Conservation (phyloP, 2,329 filamentous ascomycete genomes). For the Paradendryphiella salina region DNA sequence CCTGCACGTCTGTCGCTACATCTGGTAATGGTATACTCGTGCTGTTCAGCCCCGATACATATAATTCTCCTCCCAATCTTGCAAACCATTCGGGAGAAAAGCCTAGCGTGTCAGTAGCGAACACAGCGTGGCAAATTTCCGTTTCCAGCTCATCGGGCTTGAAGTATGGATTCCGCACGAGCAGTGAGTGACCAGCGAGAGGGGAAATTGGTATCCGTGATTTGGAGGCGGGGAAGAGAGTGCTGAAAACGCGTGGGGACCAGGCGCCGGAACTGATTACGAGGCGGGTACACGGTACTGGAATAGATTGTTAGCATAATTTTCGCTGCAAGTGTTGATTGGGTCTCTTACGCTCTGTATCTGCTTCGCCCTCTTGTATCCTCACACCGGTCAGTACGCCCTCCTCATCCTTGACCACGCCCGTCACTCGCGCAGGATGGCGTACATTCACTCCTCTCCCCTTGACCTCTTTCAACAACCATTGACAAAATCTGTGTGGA, state of each 20-base stretch:
- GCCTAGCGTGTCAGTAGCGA: conserved; percentile 60
- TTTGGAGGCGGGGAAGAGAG: conserved; percentile 63
- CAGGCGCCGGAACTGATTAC: conserved; percentile 72
- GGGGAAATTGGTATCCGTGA: conserved; percentile 61
- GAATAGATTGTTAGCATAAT: conserved; percentile 13
- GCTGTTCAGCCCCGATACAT: conserved; percentile 72
- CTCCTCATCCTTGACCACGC: conserved; percentile 56
- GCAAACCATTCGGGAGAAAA: conserved; percentile 75
- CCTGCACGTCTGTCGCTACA: conserved; percentile 55
- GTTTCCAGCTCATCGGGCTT: conserved; percentile 48
- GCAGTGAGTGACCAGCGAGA: conserved; percentile 72
- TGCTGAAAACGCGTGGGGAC: conserved; percentile 66
- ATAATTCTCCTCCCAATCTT: conserved; percentile 68
- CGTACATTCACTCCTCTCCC: conserved; percentile 66
- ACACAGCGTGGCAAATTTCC: conserved; percentile 67
- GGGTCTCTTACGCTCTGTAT: conserved; percentile 13
- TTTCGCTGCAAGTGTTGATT: too few species aligned
- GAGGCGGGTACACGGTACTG: conserved; percentile 65
- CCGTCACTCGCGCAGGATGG: conserved; percentile 63
- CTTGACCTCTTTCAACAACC: conserved; percentile 63
- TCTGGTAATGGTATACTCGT: conserved; percentile 62
- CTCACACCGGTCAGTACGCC: conserved; percentile 58
- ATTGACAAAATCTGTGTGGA: conserved; percentile 67
- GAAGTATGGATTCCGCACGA: conserved; percentile 65
- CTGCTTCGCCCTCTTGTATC: conserved; percentile 12